A percentile compares a stretch with the other conserved stretches of the same genome.
phyloP scores from a whole-genome alignment of 176 grass and related monocot species.

The Microstegium vimineum region DNA sequence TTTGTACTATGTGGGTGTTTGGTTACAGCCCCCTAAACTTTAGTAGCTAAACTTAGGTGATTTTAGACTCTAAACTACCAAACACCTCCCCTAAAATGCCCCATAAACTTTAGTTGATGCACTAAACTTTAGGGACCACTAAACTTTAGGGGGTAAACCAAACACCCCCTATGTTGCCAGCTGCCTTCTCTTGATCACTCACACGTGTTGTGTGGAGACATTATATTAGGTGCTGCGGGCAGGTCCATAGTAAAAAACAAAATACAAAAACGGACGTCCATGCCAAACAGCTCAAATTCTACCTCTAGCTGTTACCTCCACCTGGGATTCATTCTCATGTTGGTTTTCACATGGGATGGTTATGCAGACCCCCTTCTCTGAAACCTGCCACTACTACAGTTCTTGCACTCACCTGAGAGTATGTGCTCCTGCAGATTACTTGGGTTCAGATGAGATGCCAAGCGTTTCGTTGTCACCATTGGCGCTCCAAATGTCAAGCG shows the following conservation, averaged over 20 bases:
- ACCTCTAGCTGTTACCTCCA: too few species aligned
- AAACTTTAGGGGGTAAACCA: too few species aligned
- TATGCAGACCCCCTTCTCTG: not conserved
- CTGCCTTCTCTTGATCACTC: constrained; percentile 3
- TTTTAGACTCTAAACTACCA: too few species aligned
- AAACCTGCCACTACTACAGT: not conserved
- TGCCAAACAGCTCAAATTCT: not conserved
- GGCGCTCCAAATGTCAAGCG: constrained; percentile 24
- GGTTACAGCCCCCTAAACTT: too few species aligned
- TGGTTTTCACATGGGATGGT: not conserved
- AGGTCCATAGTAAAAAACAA: not conserved
- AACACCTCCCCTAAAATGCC: too few species aligned
- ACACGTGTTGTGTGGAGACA: not conserved
- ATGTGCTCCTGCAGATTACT: not conserved
- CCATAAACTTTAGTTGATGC: too few species aligned
- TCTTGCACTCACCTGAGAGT: not conserved
- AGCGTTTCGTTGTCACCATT: not conserved
- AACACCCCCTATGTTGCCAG: not conserved
- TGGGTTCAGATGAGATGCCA: not conserved
- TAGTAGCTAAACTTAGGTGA: too few species aligned
- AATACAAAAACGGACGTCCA: not conserved
- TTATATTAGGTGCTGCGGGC: not conserved
- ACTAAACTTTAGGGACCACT: too few species aligned
- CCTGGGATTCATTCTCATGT: not conserved
- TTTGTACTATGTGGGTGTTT: too few species aligned